Evolutionary conservation across 805 yeast genomes (phyloP).

Genomic region (Candida glaebosa): DNA sequence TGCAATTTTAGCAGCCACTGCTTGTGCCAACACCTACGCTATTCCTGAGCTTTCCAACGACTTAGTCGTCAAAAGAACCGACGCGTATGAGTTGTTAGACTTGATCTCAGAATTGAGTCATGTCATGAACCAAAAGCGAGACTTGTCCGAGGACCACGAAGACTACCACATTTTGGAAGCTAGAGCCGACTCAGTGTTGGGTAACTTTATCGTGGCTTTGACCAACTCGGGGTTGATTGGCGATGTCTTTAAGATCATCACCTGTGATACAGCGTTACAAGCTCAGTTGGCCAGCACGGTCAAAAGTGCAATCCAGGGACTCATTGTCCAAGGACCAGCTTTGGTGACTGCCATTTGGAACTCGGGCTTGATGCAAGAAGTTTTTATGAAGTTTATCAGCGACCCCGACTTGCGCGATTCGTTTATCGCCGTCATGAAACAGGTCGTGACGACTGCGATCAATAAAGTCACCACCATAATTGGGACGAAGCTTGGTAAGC

Average conservation of each 20-base stretch:
- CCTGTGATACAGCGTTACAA: constrained; percentile 28
- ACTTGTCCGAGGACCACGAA: constrained; percentile 22
- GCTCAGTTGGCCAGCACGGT: constrained; percentile 22
- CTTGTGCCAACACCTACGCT: constrained; percentile 37
- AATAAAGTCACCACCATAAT: constrained; percentile 1
- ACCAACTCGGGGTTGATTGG: constrained; percentile 35
- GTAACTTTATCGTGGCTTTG: constrained; percentile 34
- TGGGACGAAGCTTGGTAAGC: constrained; percentile 17
- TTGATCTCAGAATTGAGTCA: constrained; percentile 30
- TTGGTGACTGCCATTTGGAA: constrained; percentile 39
- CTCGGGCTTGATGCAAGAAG: constrained; percentile 35
- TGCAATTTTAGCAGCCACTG: constrained; percentile 37
- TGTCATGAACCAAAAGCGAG: constrained; percentile 35
- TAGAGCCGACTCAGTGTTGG: constrained; percentile 35
- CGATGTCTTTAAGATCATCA: constrained; percentile 32
- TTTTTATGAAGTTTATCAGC: constrained; percentile 29
- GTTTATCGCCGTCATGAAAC: constrained; percentile 30
- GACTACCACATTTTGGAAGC: constrained; percentile 25
- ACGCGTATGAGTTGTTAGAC: constrained; percentile 29
- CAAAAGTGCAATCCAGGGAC: constrained; percentile 29
- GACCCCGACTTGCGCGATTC: constrained; percentile 32
- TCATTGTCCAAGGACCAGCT: constrained; percentile 38
- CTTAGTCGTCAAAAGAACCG: constrained; percentile 32
- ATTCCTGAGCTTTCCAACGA: constrained; percentile 15
- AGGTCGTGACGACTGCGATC: constrained; percentile 29